Percentiles rank a stretch among this genome's conserved stretches.
These are phyloP conservation scores for Hydnum rufescens DNA, from an alignment of 768 basidiomycete species.

Conservation along the genomic window DNA sequence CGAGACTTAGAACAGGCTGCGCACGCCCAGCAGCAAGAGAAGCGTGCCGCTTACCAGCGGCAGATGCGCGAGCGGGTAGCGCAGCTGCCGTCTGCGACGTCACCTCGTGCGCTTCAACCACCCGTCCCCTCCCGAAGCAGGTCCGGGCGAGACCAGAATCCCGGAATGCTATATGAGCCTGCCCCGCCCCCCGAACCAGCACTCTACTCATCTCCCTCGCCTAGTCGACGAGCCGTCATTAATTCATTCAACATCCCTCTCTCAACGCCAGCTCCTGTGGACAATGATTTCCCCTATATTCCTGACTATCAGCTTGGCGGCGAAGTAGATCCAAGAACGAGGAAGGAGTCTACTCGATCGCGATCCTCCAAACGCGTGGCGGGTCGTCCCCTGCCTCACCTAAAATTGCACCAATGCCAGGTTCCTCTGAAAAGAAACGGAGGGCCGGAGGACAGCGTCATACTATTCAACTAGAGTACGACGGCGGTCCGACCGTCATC, in stretches of 20 bases:
- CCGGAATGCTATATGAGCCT: conserved; percentile 59
- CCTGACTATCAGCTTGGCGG: neutral
- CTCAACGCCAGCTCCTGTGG: neutral
- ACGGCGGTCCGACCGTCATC: neutral
- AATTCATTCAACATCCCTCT: neutral
- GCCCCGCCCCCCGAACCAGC: conserved; percentile 30
- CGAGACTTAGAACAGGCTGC: conserved; percentile 63
- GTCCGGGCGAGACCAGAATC: conserved; percentile 24
- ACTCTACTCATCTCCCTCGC: conserved; percentile 17
- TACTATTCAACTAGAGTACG: conserved; percentile 92
- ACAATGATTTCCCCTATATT: neutral
- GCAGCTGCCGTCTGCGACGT: neutral
- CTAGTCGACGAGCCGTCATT: conserved; percentile 26
- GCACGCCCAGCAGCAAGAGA: conserved; percentile 68
- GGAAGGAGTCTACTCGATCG: conserved; percentile 9
- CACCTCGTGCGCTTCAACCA: neutral
- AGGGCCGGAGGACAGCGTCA: conserved; percentile 45
- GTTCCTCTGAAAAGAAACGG: conserved; percentile 20
- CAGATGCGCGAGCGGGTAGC: conserved; percentile 28
- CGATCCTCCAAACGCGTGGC: conserved; percentile 12
- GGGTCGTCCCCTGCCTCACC: conserved; percentile 6
- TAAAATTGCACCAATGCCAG: conserved; percentile 11
- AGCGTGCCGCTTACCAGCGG: conserved; percentile 59
- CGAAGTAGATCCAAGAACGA: conserved; percentile 5
- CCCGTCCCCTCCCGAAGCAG: neutral